Conservation (phyloP, 1,284 basidiomycete genomes). For the Phlebopus sp. region DNA sequence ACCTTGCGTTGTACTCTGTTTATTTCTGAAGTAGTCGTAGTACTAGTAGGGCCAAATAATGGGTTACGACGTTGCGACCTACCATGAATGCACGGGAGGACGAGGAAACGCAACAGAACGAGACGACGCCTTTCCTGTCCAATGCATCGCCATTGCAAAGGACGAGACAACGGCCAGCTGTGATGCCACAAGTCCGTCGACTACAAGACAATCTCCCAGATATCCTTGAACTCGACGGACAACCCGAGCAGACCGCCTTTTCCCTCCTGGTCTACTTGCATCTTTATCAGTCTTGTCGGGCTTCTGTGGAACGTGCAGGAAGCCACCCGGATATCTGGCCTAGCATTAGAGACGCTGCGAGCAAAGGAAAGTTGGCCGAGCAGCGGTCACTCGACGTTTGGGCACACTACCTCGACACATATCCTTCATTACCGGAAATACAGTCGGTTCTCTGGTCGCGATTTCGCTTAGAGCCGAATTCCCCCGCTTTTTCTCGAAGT, state of each 20-base stretch:
- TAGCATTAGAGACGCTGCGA: conserved; percentile 12
- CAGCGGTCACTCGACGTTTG: conserved; percentile 23
- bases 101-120: background rate
- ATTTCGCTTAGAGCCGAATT: conserved; percentile 33
- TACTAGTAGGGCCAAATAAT: no score
- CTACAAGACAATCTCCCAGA: background rate
- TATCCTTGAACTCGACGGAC: background rate
- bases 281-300: conserved; percentile 1
- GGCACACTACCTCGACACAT: conserved; percentile 25
- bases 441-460: conserved; percentile 23
- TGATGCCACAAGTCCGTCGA: conserved; percentile 8
- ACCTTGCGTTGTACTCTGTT: background rate
- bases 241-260: conserved; percentile 23
- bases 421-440: conserved; percentile 15
- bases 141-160: background rate
- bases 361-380: conserved; percentile 17
- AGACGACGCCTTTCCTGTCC: conserved; percentile 5
- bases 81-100: background rate
- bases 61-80: background rate
- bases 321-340: conserved; percentile 34
- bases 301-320: background rate
- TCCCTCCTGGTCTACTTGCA: conserved; percentile 30
- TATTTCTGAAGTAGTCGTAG: background rate
- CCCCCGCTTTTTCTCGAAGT: conserved; percentile 31
- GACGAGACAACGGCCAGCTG: conserved; percentile 1